phyloP scores from a whole-genome alignment of 2,329 filamentous ascomycete species.

The Diplodia corticola region DNA sequence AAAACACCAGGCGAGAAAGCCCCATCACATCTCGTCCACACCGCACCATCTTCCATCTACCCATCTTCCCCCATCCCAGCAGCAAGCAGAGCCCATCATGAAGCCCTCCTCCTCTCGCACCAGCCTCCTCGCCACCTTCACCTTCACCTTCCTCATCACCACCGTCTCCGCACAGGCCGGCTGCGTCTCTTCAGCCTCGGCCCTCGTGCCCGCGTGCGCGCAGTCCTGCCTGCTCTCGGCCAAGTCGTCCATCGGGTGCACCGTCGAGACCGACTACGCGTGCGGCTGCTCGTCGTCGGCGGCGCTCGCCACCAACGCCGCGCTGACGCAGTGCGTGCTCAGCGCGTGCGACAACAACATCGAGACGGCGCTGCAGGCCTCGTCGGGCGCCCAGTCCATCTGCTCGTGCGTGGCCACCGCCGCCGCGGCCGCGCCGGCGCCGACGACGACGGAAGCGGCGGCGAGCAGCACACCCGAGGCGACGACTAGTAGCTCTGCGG shows the following conservation, averaged over 20 bases:
- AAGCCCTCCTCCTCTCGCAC: constrained; percentile 1
- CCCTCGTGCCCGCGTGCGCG: constrained; percentile 17
- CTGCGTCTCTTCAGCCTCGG: constrained; percentile 14
- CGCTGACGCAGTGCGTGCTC: constrained; percentile 12
- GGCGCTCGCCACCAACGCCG: neutral
- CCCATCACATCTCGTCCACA: neutral
- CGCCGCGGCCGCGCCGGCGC: neutral
- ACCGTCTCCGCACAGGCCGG: constrained; percentile 15
- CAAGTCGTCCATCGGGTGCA: constrained; percentile 13
- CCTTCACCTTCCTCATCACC: constrained; percentile 4
- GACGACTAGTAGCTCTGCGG: neutral
- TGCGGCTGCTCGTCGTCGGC: constrained; percentile 15
- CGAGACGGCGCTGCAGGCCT: constrained; percentile 16
- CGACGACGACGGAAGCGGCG: neutral
- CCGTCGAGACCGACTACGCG: constrained; percentile 17
- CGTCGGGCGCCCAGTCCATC: constrained; percentile 7
- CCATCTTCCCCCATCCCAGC: neutral
- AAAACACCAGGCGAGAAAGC: neutral
- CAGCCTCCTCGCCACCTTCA: neutral
- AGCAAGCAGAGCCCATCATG: neutral
- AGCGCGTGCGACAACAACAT: constrained; percentile 11
- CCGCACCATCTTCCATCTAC: too few species aligned
- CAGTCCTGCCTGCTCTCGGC: constrained; percentile 18
- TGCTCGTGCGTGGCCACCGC: constrained; percentile 19
- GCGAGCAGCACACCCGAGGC: neutral